phyloP scores from a whole-genome alignment of 2,329 filamentous ascomycete genomes.

The Pseudocercospora eumusae region DNA sequence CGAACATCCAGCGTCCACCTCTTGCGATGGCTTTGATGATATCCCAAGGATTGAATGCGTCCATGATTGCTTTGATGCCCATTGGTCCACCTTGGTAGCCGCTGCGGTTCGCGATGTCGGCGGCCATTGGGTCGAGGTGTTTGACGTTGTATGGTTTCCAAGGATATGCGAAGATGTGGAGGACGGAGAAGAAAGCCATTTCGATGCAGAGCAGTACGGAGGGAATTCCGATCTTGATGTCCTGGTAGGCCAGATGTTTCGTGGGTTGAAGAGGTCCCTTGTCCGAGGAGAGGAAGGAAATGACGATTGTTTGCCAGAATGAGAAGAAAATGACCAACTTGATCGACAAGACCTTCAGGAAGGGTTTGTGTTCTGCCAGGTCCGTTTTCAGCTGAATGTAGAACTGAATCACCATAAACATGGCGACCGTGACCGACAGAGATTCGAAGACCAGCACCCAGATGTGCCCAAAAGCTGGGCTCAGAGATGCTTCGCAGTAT shows the following conservation, averaged over 20 bases:
- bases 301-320: conserved; percentile 75
- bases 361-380: conserved; percentile 68
- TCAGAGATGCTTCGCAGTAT: conserved; percentile 79
- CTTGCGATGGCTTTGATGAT: conserved; percentile 77
- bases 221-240: conserved; percentile 79
- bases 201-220: conserved; percentile 77
- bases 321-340: conserved; percentile 90
- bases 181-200: conserved; percentile 76
- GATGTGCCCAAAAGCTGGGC: conserved; percentile 76
- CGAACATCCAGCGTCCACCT: conserved; percentile 77
- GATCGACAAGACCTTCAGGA: conserved; percentile 81
- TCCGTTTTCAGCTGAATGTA: conserved; percentile 74
- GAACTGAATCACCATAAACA: conserved; percentile 87
- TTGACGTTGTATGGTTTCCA: conserved; percentile 66
- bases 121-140: conserved; percentile 36
- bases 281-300: conserved; percentile 62
- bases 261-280: conserved; percentile 65
- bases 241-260: conserved; percentile 65
- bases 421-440: conserved; percentile 73
- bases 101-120: conserved; percentile 30
- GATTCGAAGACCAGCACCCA: conserved; percentile 77
- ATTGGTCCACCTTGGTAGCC: conserved; percentile 64
- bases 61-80: conserved; percentile 65
- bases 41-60: conserved; percentile 81
- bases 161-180: conserved; percentile 82